Conservation (phyloP, 2,329 filamentous ascomycete species). For the Ophiocordyceps sinensis region DNA sequence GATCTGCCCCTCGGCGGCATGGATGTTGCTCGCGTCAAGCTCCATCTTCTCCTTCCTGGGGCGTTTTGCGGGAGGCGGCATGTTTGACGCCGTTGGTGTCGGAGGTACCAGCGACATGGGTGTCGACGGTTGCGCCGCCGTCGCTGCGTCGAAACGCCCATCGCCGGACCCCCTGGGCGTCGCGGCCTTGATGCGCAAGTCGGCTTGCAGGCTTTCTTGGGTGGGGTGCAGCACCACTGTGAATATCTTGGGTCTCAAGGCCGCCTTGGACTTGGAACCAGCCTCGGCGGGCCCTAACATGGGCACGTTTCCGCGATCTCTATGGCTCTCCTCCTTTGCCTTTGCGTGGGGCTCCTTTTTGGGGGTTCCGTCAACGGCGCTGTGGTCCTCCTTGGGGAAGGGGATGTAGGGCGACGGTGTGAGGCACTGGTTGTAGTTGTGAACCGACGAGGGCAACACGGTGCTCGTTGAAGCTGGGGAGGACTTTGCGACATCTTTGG, state of each 20-base stretch:
- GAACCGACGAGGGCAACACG: constrained; percentile 63
- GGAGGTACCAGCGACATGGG: constrained; percentile 44
- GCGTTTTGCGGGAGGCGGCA: constrained; percentile 49
- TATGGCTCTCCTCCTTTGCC: constrained; percentile 15
- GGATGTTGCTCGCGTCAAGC: constrained; percentile 58
- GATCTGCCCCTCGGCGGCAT: constrained; percentile 63
- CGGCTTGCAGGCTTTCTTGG: constrained; percentile 55
- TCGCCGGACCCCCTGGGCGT: constrained; percentile 43
- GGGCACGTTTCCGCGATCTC: constrained; percentile 46
- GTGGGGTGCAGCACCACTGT: constrained; percentile 83
- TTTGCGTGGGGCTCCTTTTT: constrained; percentile 24
- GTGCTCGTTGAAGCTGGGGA: constrained; percentile 39
- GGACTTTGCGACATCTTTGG: constrained; percentile 41
- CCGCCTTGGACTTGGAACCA: constrained; percentile 16
- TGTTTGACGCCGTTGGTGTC: constrained; percentile 44
- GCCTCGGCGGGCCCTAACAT: constrained; percentile 34
- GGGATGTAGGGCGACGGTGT: constrained; percentile 78
- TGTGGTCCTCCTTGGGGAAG: constrained; percentile 48
- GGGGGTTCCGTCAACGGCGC: constrained; percentile 9
- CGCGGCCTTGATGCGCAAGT: constrained; percentile 61
- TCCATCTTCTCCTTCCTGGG: constrained; percentile 60
- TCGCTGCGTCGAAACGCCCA: constrained; percentile 24
- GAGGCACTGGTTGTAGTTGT: constrained; percentile 81
- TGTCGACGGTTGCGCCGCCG: constrained; percentile 46
- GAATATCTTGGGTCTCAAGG: constrained; percentile 47